These are phyloP conservation scores for Rhizopus microsporus DNA, from an alignment of 371 early-diverging fungal species.

Conservation along the genomic window DNA sequence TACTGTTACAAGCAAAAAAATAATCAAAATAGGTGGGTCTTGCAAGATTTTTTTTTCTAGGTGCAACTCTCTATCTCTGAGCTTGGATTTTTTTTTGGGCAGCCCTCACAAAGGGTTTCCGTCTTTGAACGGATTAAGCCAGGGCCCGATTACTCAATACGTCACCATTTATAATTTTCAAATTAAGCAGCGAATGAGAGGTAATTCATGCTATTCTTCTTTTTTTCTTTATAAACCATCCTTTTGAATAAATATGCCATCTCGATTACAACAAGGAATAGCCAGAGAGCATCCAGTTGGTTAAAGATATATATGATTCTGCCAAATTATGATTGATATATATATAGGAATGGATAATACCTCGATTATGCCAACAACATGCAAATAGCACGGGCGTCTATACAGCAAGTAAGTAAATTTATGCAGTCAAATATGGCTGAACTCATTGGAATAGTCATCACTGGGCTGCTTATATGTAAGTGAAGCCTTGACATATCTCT, in stretches of 20 bases:
- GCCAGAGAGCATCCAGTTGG: constrained; percentile 25
- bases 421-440: not conserved
- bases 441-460: constrained; percentile 4
- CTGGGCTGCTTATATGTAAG: constrained; percentile 18
- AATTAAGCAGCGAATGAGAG: too few species aligned
- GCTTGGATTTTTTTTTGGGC: constrained; percentile 1
- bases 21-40: not conserved
- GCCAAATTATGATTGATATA: too few species aligned
- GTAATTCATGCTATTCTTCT: not conserved
- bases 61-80: not conserved
- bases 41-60: not conserved
- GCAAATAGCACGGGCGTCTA: constrained; percentile 26
- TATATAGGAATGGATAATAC: constrained; percentile 26
- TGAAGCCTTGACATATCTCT: not conserved
- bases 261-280: constrained; percentile 23
- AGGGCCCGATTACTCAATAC: not conserved
- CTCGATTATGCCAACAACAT: constrained; percentile 19
- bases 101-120: not conserved
- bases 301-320: not conserved
- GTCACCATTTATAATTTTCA: too few species aligned
- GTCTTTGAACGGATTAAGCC: not conserved
- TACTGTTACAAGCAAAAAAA: not conserved
- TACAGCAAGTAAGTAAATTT: constrained; percentile 16
- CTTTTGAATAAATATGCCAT: constrained; percentile 6
- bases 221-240: not conserved